Conservation (phyloP, 106 monocot species). For the Apostasia ramifera region DNA sequence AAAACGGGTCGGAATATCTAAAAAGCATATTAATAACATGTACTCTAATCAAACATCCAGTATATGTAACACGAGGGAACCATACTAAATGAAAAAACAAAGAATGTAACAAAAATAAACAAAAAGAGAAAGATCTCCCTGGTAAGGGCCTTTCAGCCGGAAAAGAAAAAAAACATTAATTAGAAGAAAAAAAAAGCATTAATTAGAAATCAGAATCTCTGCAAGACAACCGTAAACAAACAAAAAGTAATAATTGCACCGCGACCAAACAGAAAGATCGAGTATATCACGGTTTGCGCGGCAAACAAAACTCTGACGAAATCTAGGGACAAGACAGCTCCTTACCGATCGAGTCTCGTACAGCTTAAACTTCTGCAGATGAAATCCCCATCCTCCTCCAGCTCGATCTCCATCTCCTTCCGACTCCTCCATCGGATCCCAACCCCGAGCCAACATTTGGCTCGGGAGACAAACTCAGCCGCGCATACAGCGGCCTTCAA, state of each 20-base stretch:
- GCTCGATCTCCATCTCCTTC: slow-evolving; percentile 1
- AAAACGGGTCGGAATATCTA: too few relatives aligned
- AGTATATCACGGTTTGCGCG: neutral
- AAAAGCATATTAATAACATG: too few relatives aligned
- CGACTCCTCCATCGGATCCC: slow-evolving; percentile 16
- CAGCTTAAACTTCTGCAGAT: slow-evolving; percentile 51
- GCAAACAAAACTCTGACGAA: slow-evolving; percentile 6
- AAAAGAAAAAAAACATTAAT: too few relatives aligned
- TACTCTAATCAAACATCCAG: too few relatives aligned
- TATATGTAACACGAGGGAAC: too few relatives aligned
- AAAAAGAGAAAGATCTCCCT: too few relatives aligned
- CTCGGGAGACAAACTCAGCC: neutral
- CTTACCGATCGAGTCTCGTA: slow-evolving; percentile 66
- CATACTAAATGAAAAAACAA: too few relatives aligned
- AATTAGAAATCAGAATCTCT: slow-evolving; percentile 5
- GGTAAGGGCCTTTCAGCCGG: too few relatives aligned
- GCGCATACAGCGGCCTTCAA: slow-evolving; percentile 16
- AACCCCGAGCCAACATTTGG: slow-evolving; percentile 11
- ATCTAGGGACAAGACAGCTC: neutral
- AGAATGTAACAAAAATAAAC: too few relatives aligned
- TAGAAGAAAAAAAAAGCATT: neutral
- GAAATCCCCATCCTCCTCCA: slow-evolving; percentile 10
- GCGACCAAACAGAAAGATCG: neutral
- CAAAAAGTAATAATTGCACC: slow-evolving; percentile 1
- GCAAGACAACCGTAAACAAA: neutral